Evolutionary conservation across 192 early-diverging fungal species (phyloP).

Genomic region (Dissophora ornata): DNA sequence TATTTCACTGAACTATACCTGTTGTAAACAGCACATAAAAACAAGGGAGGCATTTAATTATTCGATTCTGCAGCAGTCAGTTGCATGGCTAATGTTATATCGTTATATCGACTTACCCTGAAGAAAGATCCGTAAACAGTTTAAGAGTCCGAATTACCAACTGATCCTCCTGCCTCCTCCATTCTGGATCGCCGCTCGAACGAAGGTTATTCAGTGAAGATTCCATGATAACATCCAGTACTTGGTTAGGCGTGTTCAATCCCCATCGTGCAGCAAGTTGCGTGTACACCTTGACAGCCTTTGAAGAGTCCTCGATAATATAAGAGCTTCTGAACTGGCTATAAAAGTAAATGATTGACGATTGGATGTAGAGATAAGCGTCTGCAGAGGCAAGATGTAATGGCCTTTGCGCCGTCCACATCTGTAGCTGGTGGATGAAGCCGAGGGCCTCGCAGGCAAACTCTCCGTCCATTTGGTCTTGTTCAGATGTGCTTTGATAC

Average conservation of each 20-base stretch:
- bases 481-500: slow-evolving; percentile 78
- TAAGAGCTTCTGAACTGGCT: slow-evolving; percentile 81
- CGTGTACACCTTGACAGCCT: slow-evolving; percentile 72
- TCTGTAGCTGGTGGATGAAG: slow-evolving; percentile 76
- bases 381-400: slow-evolving; percentile 48
- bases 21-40: not conserved
- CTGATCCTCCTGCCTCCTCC: slow-evolving; percentile 42
- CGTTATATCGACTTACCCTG: slow-evolving; percentile 58
- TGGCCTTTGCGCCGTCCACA: slow-evolving; percentile 58
- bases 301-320: slow-evolving; percentile 74
- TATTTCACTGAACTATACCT: slow-evolving; percentile 81
- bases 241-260: slow-evolving; percentile 58
- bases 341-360: slow-evolving; percentile 83
- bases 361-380: slow-evolving; percentile 49
- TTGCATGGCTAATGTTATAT: too few relatives aligned
- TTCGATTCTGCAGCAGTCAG: too few relatives aligned
- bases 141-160: slow-evolving; percentile 67
- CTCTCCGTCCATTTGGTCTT: slow-evolving; percentile 83
- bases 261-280: slow-evolving; percentile 75
- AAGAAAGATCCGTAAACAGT: slow-evolving; percentile 81
- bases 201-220: slow-evolving; percentile 39
- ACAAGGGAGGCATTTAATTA: not conserved
- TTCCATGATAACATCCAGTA: slow-evolving; percentile 42
- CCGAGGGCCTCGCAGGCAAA: slow-evolving; percentile 74
- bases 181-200: slow-evolving; percentile 24